phyloP scores from a whole-genome alignment of 139 green algal genomes.

The Zygnema cylindricum region DNA sequence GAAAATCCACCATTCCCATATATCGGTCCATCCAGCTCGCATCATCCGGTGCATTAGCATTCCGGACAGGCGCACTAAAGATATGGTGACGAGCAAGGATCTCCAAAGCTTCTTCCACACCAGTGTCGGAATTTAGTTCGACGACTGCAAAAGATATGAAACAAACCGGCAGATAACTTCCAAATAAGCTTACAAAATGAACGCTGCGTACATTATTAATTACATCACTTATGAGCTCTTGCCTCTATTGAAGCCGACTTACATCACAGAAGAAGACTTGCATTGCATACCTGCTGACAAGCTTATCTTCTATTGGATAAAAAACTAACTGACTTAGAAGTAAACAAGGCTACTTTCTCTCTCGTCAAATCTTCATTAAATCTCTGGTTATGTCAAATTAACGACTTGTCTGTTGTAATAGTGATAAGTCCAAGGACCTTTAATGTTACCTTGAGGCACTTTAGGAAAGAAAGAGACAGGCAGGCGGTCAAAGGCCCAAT shows the following conservation, averaged over 20 bases:
- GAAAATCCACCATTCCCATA: slow-evolving; percentile 53
- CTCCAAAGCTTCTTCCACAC: slow-evolving; percentile 40
- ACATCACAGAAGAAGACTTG: too few relatives aligned
- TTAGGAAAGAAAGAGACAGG: slow-evolving; percentile 35
- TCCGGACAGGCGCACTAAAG: slow-evolving; percentile 49
- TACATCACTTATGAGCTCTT: too few relatives aligned
- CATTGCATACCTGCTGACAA: too few relatives aligned
- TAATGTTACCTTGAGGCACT: background rate
- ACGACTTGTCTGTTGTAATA: too few relatives aligned
- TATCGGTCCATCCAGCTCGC: slow-evolving; percentile 59
- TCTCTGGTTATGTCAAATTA: too few relatives aligned
- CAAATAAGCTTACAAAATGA: too few relatives aligned
- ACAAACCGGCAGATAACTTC: too few relatives aligned
- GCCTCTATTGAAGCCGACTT: too few relatives aligned
- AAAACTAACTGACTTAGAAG: background rate
- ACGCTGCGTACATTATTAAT: too few relatives aligned
- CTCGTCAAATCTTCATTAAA: background rate
- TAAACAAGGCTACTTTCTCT: background rate
- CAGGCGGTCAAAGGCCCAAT: slow-evolving; percentile 43
- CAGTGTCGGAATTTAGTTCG: slow-evolving; percentile 41
- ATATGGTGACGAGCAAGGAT: slow-evolving; percentile 37
- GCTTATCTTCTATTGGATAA: background rate
- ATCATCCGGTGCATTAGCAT: slow-evolving; percentile 34
- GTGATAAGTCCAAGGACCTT: too few relatives aligned
- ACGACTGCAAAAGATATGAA: slow-evolving; percentile 58